phyloP scores from a whole-genome alignment of 176 grass and related monocot species.

The Eremochloa ophiuroides region DNA sequence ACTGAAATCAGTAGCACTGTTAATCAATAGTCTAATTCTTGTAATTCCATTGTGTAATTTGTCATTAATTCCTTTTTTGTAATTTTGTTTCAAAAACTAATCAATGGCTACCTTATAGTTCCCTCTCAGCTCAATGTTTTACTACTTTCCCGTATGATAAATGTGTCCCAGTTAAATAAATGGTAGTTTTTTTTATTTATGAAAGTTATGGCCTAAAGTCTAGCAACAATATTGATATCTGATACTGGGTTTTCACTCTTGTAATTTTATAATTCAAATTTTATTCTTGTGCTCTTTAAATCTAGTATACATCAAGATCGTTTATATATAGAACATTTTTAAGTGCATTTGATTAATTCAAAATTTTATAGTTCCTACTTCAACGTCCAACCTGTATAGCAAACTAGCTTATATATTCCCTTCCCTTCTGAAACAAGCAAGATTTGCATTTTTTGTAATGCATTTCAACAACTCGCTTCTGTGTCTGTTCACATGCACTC shows the following conservation, averaged over 20 bases:
- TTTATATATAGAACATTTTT: background rate
- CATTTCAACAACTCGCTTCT: background rate
- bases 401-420: background rate
- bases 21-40: background rate
- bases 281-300: background rate
- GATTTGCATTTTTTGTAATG: background rate
- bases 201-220: background rate
- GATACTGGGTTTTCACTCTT: background rate
- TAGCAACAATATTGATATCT: background rate
- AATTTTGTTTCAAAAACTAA: background rate
- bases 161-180: background rate
- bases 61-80: background rate
- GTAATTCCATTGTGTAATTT: background rate
- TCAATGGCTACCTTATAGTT: background rate
- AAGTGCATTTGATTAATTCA: background rate
- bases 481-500: background rate
- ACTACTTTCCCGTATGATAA: background rate
- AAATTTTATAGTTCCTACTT: background rate
- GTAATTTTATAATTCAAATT: background rate
- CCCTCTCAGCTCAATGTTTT: background rate
- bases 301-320: background rate
- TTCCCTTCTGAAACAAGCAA: background rate
- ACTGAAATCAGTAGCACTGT: background rate
- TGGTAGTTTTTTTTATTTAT: background rate
- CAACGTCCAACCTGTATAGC: background rate